Conservation (phyloP, 228 moss, liverwort and hornwort genomes). For the Sphagnum fallax region DNA sequence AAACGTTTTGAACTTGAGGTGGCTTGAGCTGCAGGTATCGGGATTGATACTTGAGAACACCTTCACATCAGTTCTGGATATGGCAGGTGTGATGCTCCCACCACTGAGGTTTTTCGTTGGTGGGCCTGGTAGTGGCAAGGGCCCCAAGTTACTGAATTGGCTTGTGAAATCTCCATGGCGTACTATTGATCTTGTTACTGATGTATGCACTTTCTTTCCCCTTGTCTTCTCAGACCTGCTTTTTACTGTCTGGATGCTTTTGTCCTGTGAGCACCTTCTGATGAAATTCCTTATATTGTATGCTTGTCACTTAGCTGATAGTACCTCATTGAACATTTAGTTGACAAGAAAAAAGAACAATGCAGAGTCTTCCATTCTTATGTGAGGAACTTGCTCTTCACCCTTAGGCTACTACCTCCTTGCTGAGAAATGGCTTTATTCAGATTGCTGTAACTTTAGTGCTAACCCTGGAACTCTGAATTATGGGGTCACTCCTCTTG, state of each 20-base stretch:
- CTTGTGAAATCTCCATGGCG: conserved; percentile 90
- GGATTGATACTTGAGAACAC: conserved; percentile 91
- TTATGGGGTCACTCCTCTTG: too few relatives aligned
- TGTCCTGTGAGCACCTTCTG: background rate
- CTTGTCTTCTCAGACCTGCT: background rate
- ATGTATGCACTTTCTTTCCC: conserved; percentile 24
- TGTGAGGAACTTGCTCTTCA: background rate
- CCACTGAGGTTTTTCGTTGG: conserved; percentile 73
- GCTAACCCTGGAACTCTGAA: too few relatives aligned
- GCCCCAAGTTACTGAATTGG: conserved; percentile 61
- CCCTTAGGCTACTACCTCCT: background rate
- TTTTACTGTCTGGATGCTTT: background rate
- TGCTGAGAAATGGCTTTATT: too few relatives aligned
- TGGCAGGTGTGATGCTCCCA: conserved; percentile 97
- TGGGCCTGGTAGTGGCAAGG: conserved; percentile 53
- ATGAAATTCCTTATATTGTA: background rate
- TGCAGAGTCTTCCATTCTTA: background rate
- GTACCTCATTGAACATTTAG: background rate
- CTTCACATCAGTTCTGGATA: conserved; percentile 94
- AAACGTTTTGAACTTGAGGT: background rate
- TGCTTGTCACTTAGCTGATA: background rate
- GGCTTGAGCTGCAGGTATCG: conserved; percentile 47
- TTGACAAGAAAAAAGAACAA: too few relatives aligned
- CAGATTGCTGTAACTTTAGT: too few relatives aligned
- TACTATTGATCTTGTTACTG: conserved; percentile 74